Base-by-base conservation (phyloP, 768 basidiomycete genomes). In the Cyclocybe cylindracea region DNA sequence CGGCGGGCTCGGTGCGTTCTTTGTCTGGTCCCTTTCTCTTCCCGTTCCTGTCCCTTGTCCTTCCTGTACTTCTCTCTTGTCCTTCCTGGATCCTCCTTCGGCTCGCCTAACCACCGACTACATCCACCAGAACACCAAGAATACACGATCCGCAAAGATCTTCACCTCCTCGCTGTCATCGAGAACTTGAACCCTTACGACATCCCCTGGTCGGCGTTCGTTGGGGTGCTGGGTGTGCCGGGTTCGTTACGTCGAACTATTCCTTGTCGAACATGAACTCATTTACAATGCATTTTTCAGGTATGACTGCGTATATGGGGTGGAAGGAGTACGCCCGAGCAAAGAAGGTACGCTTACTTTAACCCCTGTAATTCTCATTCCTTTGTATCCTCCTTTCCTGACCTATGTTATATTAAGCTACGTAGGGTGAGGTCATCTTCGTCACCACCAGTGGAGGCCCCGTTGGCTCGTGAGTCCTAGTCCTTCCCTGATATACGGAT, bases 381-480 rank as follows among this genome's bases (percentile, higher is more conserved):
- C n/a, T n/a, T n/a, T n/a, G n/a, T n/a, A n/a, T n/a, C n/a, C n/a
- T n/a, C n/a, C n/a, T n/a, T n/a, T n/a, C n/a, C n/a, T n/a, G n/a
- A n/a, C n/a, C n/a, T n/a, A n/a, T n/a, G n/a, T n/a, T n/a, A n/a
- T n/a, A n/a, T n/a, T n/a, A n/a, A n/a, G n/a, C 4, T n/a, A n/a
- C n/a, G n/a, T 40, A 78, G 72, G 77, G 74, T 10, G 70, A 79
- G 51, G 66, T 65, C 0, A 74, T 63, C 0, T 79, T 75, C 43
- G 70, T 79, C 0, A 61, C 71, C n/a, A n/a, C n/a, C 34, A 76
- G 72, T 16, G 77, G 70, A 36, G 75, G 75, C 58, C 69, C 84
- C 10, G 86, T 90, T 29, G 87, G 87, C 54, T 79, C 81, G 80
- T 84, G 60, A 39, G 82, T n/a, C n/a, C n/a, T n/a, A n/a, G n/a